Base-by-base conservation (phyloP, 2,329 filamentous ascomycete species). In the Colletotrichum nymphaeae region DNA sequence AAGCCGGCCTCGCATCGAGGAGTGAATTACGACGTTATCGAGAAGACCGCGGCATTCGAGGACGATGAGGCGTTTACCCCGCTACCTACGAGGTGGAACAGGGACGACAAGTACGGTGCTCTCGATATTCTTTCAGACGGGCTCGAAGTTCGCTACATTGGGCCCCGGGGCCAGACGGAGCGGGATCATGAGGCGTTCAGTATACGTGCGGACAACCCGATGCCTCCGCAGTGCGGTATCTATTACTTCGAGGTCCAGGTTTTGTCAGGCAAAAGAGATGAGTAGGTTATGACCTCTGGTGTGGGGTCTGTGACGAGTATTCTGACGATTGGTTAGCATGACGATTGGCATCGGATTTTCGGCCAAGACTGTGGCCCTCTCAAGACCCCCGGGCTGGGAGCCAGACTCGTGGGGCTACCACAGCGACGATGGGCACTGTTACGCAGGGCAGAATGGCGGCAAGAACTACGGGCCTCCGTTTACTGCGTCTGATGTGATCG, bases 181-280 rank as follows among this genome's bases (percentile, higher is more conserved):
- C 85, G 87, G 63, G 90, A 92, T 8, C 86, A 93, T 79, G 97
- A 98, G 81, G 94, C 95, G 22, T 95, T 92, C 46, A 91, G 94
- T 14, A 91, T 98, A 71, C 91, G 97, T 69, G 91, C 95, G 32
- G 93, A 99, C 81, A 88, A 95, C 80, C 90, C 92, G 62, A 98
- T 98, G 91, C 95, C 97, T 4, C 88, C 91, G 46, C 93, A 97
- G 79, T 97, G 94, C 76, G 97, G 97, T 2, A 93, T 99, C 73
- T 99, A 98, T 82, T 99, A 99, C 81, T 99, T 92, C 79, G 97
- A 99, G 80, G 88, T 93, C 28, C 83, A 83, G 19, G 85, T 91
- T 60, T 71, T 88, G 30, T 83, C 85, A 19, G 86, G 84, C 65
- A 88, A 87, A 78, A 83, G 84, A 75, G 88, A 90, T 56, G 89